A percentile compares a stretch with the other conserved stretches of the same genome.
These are phyloP conservation scores for Pseudocercospora macadamiae DNA, from an alignment of 2,329 filamentous ascomycete species.

Conservation along the genomic window DNA sequence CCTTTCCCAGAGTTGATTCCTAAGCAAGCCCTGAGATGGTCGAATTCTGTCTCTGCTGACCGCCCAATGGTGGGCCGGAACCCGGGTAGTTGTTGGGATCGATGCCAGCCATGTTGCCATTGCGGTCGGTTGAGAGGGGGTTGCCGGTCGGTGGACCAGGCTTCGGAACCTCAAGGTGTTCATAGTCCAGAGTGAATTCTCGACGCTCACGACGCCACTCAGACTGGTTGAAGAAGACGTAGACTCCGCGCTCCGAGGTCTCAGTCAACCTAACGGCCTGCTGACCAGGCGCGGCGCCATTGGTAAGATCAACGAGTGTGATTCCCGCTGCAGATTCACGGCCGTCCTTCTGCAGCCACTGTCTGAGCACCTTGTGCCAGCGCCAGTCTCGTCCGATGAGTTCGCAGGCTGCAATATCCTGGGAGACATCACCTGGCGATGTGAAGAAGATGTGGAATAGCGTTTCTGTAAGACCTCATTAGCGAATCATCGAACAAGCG, in stretches of 20 bases:
- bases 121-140: background rate
- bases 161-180: conserved; percentile 46
- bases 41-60: conserved; percentile 5
- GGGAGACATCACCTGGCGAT: conserved; percentile 65
- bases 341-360: conserved; percentile 60
- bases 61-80: background rate
- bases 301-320: conserved; percentile 34
- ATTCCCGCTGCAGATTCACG: conserved; percentile 41
- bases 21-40: conserved; percentile 11
- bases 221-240: conserved; percentile 58
- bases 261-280: conserved; percentile 50
- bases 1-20: background rate
- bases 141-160: conserved; percentile 34
- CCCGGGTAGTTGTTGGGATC: background rate
- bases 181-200: conserved; percentile 57
- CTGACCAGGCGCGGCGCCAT: conserved; percentile 29
- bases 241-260: conserved; percentile 55
- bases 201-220: conserved; percentile 57
- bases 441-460: conserved; percentile 73
- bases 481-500: conserved; percentile 1
- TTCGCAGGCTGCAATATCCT: conserved; percentile 67
- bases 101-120: background rate
- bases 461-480: conserved; percentile 58
- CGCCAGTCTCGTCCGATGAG: conserved; percentile 58
- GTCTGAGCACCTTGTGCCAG: conserved; percentile 57